Conservation (phyloP, 129 eudicot genomes). For the Heracleum sosnowskyi region DNA sequence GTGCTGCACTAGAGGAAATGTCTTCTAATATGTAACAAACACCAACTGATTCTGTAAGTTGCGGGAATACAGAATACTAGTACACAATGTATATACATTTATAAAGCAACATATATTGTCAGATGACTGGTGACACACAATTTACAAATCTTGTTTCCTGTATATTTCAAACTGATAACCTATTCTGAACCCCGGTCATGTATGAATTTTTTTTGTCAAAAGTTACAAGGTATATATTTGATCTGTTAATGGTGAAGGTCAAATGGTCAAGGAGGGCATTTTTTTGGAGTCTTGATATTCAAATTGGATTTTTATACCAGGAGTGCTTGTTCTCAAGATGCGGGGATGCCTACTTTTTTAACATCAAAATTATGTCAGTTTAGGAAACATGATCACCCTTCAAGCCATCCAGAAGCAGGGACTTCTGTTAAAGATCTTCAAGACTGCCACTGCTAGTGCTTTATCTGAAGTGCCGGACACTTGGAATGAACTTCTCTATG, state of each 20-base stretch:
- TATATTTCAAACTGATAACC: background rate
- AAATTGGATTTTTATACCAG: background rate
- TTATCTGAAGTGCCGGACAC: conserved; percentile 37
- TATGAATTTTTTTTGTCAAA: background rate
- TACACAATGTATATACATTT: background rate
- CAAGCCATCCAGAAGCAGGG: conserved; percentile 60
- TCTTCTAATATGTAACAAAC: background rate
- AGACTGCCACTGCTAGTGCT: conserved; percentile 84
- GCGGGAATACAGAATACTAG: background rate
- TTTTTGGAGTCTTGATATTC: background rate
- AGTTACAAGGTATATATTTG: background rate
- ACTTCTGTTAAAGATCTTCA: conserved; percentile 44
- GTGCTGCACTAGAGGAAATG: background rate
- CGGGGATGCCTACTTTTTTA: conserved; percentile 33
- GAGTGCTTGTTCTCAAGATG: background rate
- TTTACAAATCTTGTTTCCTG: background rate
- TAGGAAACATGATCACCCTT: conserved; percentile 76
- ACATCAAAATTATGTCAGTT: conserved; percentile 57
- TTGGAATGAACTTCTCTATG: background rate
- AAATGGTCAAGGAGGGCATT: background rate
- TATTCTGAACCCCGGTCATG: background rate
- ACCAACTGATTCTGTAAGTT: background rate
- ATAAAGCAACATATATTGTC: background rate
- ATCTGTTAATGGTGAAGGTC: background rate
- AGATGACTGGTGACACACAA: background rate